Percentiles rank a stretch among this genome's conserved stretches.
Conservation (phyloP, 208 protist species). For the Trypanosoma vivax region DNA sequence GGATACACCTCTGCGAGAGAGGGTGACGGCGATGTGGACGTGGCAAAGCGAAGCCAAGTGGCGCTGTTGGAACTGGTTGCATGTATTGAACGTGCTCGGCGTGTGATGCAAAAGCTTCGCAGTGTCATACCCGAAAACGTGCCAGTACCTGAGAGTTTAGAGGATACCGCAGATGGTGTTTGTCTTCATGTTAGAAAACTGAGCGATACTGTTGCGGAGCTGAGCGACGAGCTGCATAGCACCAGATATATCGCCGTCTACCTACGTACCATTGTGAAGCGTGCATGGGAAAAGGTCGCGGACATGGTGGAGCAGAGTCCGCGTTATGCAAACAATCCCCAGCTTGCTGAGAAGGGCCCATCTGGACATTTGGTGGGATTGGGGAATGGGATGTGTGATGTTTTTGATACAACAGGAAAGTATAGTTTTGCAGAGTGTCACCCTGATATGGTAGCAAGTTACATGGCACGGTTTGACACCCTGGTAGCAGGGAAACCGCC, state of each 20-base stretch:
- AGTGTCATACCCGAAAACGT: neutral
- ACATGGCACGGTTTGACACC: neutral
- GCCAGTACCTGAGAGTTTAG: neutral
- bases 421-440: too few relatives aligned
- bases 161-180: neutral
- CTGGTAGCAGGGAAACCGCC: neutral
- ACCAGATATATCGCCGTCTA: neutral
- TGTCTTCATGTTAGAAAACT: constrained; percentile 1
- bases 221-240: neutral
- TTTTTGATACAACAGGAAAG: too few relatives aligned
- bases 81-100: too few relatives aligned
- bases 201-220: neutral
- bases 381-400: too few relatives aligned
- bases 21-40: too few relatives aligned
- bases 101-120: constrained; percentile 3
- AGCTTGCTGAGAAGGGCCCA: neutral
- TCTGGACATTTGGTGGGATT: too few relatives aligned
- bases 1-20: too few relatives aligned
- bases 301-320: neutral
- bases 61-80: too few relatives aligned
- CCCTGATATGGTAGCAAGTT: constrained; percentile 2
- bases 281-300: neutral
- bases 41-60: too few relatives aligned
- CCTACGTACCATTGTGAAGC: neutral
- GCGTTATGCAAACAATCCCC: too few relatives aligned